Evolutionary conservation across 306 rosid species (phyloP).

Genomic region (Castanospermum australe): DNA sequence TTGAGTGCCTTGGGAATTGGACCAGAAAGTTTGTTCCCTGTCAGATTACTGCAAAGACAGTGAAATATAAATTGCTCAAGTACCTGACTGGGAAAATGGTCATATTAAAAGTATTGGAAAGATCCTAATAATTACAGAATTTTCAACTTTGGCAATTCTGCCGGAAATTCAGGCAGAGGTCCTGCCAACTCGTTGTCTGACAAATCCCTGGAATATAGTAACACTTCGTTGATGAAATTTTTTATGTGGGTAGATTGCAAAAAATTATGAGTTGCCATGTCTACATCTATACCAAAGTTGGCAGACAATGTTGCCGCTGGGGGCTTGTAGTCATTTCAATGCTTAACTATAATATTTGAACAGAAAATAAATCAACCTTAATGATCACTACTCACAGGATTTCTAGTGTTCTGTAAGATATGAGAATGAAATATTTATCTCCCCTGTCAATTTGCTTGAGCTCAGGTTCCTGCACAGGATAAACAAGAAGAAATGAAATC

Average conservation of each 20-base stretch:
- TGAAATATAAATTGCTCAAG: background rate
- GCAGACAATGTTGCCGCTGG: too few relatives aligned
- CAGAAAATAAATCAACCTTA: too few relatives aligned
- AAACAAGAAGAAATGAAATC: too few relatives aligned
- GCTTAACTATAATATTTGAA: too few relatives aligned
- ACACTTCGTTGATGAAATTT: background rate
- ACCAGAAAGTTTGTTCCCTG: background rate
- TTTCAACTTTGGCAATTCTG: too few relatives aligned
- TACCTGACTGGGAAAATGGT: background rate
- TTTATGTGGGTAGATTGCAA: background rate
- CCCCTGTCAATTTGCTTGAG: background rate
- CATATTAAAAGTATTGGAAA: background rate
- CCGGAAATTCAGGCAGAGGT: too few relatives aligned
- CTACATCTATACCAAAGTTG: too few relatives aligned
- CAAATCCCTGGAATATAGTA: background rate
- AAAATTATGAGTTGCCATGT: too few relatives aligned
- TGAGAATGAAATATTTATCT: background rate
- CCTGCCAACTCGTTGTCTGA: too few relatives aligned
- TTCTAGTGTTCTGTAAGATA: background rate
- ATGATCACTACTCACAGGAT: background rate
- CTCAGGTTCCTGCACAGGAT: constrained; percentile 14
- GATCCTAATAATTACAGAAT: too few relatives aligned
- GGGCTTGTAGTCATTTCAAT: too few relatives aligned
- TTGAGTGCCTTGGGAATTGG: background rate
- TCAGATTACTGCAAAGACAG: background rate